These are phyloP conservation scores for Penicillium taxi DNA, from an alignment of 495 filamentous ascomycete genomes.

Conservation along the genomic window DNA sequence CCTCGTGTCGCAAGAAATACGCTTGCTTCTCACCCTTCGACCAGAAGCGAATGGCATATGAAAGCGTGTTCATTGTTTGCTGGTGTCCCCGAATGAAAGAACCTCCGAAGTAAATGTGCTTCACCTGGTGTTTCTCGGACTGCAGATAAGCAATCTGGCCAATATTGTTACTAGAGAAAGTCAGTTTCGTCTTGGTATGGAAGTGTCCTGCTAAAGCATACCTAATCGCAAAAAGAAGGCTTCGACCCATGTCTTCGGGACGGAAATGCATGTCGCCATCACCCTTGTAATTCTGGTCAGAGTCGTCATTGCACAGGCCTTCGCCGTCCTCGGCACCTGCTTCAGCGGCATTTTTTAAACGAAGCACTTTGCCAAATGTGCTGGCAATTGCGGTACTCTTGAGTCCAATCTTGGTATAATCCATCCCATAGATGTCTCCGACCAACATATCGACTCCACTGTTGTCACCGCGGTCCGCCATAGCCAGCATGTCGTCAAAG, in stretches of 20 bases:
- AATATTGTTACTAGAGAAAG: constrained; percentile 75
- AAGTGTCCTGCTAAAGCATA: constrained; percentile 17
- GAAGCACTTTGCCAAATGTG: constrained; percentile 93
- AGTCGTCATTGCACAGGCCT: constrained; percentile 48
- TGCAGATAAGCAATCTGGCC: constrained; percentile 96
- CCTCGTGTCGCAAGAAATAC: constrained; percentile 92
- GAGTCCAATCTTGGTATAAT: constrained; percentile 89
- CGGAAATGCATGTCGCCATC: constrained; percentile 40
- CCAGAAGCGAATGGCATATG: constrained; percentile 96
- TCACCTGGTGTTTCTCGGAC: constrained; percentile 81
- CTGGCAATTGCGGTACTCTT: constrained; percentile 91
- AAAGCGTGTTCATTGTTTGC: constrained; percentile 95
- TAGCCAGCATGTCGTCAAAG: constrained; percentile 91
- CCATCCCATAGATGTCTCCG: constrained; percentile 94
- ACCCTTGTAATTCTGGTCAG: constrained; percentile 17
- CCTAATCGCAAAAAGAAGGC: constrained; percentile 76
- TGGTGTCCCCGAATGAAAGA: constrained; percentile 93
- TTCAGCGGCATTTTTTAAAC: constrained; percentile 71
- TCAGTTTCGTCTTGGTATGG: constrained; percentile 10
- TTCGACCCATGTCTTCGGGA: constrained; percentile 59
- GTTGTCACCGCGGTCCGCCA: constrained; percentile 93
- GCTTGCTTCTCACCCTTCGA: constrained; percentile 88
- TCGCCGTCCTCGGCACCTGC: constrained; percentile 69
- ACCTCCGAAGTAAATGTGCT: constrained; percentile 94
- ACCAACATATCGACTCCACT: constrained; percentile 92